These are phyloP conservation scores for Sclerotinia sclerotiorum DNA, from an alignment of 2,329 filamentous ascomycete genomes.

Conservation along the genomic window DNA sequence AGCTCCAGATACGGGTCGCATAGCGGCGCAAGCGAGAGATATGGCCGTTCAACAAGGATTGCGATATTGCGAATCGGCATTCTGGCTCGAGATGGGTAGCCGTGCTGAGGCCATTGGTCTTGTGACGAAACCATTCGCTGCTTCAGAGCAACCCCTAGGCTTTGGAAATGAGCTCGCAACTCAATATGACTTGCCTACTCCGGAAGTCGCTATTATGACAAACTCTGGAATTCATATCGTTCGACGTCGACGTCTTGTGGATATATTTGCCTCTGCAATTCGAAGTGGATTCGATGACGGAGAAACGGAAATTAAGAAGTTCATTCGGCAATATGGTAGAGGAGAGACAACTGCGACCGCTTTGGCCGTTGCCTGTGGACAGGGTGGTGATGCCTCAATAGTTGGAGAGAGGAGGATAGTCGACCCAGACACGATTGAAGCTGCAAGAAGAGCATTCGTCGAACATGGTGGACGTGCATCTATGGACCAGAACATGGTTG, in stretches of 20 bases:
- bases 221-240: slow-evolving; percentile 88
- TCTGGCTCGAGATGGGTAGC: slow-evolving; percentile 74
- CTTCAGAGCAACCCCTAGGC: slow-evolving; percentile 65
- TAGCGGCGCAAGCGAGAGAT: slow-evolving; percentile 57
- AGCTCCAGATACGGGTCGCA: slow-evolving; percentile 83
- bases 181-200: slow-evolving; percentile 82
- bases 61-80: slow-evolving; percentile 72
- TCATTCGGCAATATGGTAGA: slow-evolving; percentile 82
- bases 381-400: slow-evolving; percentile 73
- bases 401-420: slow-evolving; percentile 66
- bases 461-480: slow-evolving; percentile 88
- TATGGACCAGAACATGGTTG: slow-evolving; percentile 72
- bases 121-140: slow-evolving; percentile 70
- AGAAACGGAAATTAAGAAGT: slow-evolving; percentile 77
- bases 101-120: slow-evolving; percentile 76
- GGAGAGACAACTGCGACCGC: slow-evolving; percentile 88
- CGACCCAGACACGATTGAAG: slow-evolving; percentile 82
- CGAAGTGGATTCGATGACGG: slow-evolving; percentile 75
- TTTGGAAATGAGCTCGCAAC: slow-evolving; percentile 95
- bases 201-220: slow-evolving; percentile 87
- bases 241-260: slow-evolving; percentile 78
- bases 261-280: slow-evolving; percentile 84
- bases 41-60: slow-evolving; percentile 33
- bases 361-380: slow-evolving; percentile 90
- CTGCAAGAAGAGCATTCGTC: slow-evolving; percentile 83